A percentile compares a stretch with the other conserved stretches of the same genome.
Conservation (phyloP, 176 grass and related monocot genomes). For the Rhipidocladum racemiflorum region DNA sequence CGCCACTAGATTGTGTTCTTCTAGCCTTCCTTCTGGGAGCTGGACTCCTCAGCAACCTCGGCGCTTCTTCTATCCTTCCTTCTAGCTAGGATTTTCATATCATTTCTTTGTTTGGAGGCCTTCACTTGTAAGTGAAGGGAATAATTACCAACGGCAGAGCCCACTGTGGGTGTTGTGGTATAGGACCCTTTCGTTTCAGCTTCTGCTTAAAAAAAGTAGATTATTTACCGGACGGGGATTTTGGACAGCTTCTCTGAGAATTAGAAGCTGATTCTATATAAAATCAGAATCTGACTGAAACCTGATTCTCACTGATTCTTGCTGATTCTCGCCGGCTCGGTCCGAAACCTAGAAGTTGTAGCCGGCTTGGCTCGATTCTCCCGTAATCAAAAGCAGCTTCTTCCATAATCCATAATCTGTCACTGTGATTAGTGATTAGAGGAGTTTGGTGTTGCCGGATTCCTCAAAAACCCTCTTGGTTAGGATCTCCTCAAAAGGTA, state of each 20-base stretch:
- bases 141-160: neutral
- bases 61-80: neutral
- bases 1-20: neutral
- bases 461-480: constrained; percentile 18
- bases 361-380: too few relatives aligned
- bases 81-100: neutral
- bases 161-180: constrained; percentile 15
- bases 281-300: too few relatives aligned
- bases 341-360: too few relatives aligned
- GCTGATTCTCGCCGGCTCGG: too few relatives aligned
- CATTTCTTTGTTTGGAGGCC: neutral
- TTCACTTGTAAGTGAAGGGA: constrained; percentile 30
- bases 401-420: too few relatives aligned
- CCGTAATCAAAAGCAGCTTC: too few relatives aligned
- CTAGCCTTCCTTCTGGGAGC: neutral
- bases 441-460: constrained; percentile 13
- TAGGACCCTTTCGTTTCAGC: constrained; percentile 24
- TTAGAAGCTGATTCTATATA: too few relatives aligned
- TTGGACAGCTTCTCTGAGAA: too few relatives aligned
- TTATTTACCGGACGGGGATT: too few relatives aligned
- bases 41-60: neutral
- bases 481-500: constrained; percentile 7
- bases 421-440: constrained; percentile 14
- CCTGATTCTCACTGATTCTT: too few relatives aligned
- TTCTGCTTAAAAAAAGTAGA: too few relatives aligned